Evolutionary conservation across 257 asterid genomes (phyloP).

Genomic region (Solanum etuberosum): DNA sequence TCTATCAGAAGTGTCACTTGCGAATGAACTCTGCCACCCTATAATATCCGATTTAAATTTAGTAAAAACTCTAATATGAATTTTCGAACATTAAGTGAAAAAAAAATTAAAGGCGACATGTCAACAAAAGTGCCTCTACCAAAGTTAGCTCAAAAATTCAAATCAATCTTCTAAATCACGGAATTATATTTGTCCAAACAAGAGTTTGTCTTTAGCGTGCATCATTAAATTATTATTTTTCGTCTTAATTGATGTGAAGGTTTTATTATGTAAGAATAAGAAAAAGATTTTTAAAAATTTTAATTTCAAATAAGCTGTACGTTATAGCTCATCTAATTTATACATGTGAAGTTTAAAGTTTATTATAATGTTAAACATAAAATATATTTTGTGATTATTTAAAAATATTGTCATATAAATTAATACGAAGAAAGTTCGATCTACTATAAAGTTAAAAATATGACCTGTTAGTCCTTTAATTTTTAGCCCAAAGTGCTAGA

Average conservation of each 20-base stretch:
- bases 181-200: background rate
- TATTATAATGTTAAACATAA: background rate
- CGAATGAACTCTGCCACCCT: background rate
- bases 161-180: background rate
- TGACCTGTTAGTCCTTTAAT: background rate
- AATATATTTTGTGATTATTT: too few relatives aligned
- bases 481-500: background rate
- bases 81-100: fast-evolving
- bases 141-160: background rate
- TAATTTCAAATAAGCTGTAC: background rate
- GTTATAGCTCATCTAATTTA: background rate
- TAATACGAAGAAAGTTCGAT: background rate
- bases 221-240: background rate
- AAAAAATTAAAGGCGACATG: background rate
- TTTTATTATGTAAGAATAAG: background rate
- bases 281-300: background rate
- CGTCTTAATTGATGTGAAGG: background rate
- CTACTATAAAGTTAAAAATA: background rate
- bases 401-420: too few relatives aligned
- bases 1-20: too few relatives aligned
- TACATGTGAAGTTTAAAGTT: background rate
- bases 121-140: background rate
- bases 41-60: too few relatives aligned
- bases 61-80: fast-evolving
- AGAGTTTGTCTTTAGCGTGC: background rate